Conservation (phyloP, 371 early-diverging fungal genomes). For the Umbelopsis sp. region DNA sequence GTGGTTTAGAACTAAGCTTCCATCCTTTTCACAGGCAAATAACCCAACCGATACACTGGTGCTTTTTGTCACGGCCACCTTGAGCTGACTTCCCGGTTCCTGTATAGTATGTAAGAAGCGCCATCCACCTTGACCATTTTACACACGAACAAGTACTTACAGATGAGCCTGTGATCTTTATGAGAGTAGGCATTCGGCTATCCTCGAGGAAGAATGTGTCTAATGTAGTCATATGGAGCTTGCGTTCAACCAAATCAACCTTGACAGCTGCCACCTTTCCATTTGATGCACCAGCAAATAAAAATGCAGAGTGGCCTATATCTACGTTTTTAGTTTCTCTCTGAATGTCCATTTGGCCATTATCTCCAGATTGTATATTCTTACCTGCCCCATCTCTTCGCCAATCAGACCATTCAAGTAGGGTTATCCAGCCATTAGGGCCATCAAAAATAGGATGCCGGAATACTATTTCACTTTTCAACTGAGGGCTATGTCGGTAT, state of each 20-base stretch:
- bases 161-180: background rate
- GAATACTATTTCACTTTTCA: background rate
- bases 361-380: background rate
- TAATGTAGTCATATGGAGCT: background rate
- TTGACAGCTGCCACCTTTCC: background rate
- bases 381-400: background rate
- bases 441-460: background rate
- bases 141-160: background rate
- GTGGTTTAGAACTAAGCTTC: background rate
- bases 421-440: background rate
- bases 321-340: background rate
- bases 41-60: background rate
- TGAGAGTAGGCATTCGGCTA: background rate
- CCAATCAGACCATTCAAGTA: constrained; percentile 4
- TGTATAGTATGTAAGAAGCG: too few species aligned
- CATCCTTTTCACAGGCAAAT: background rate
- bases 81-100: background rate
- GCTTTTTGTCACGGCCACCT: background rate
- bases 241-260: background rate
- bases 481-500: background rate
- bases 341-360: background rate
- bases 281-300: background rate
- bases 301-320: background rate
- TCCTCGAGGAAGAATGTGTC: background rate
- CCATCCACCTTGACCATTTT: too few species aligned